A percentile compares a stretch with the other conserved stretches of the same genome.
These are phyloP conservation scores for Metarhizium humberi DNA, from an alignment of 2,329 filamentous ascomycete species.

Conservation along the genomic window DNA sequence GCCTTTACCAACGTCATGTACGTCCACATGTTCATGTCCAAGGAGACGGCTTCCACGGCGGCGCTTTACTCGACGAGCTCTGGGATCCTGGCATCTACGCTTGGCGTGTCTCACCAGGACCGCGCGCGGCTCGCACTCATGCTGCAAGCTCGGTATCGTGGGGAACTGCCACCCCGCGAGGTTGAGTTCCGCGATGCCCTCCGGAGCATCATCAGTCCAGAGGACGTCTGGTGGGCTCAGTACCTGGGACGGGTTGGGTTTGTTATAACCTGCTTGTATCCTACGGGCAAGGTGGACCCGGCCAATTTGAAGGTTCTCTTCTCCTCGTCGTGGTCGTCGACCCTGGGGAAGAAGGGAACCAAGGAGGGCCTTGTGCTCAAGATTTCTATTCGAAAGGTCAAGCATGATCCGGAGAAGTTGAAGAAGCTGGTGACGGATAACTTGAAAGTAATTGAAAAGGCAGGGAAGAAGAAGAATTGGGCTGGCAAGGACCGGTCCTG, in stretches of 20 bases:
- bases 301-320: constrained; percentile 30
- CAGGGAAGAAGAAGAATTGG: constrained; percentile 53
- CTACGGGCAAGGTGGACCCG: constrained; percentile 40
- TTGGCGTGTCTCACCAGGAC: constrained; percentile 52
- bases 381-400: constrained; percentile 29
- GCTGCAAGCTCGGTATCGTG: constrained; percentile 55
- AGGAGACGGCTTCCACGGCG: constrained; percentile 45
- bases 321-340: constrained; percentile 30
- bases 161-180: constrained; percentile 50
- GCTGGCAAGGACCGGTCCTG: constrained; percentile 22
- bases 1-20: constrained; percentile 53
- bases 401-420: constrained; percentile 27
- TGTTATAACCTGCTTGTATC: constrained; percentile 50
- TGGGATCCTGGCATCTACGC: constrained; percentile 49
- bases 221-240: constrained; percentile 54
- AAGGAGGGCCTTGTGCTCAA: constrained; percentile 33
- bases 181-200: constrained; percentile 43
- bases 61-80: constrained; percentile 56
- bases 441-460: constrained; percentile 37
- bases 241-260: constrained; percentile 53
- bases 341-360: constrained; percentile 27
- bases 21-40: constrained; percentile 37
- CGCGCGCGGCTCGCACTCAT: constrained; percentile 52
- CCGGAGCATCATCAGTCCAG: constrained; percentile 39
- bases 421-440: constrained; percentile 30